Base-by-base conservation (phyloP, 257 asterid genomes). In the Galeopsis tetrahit region DNA sequence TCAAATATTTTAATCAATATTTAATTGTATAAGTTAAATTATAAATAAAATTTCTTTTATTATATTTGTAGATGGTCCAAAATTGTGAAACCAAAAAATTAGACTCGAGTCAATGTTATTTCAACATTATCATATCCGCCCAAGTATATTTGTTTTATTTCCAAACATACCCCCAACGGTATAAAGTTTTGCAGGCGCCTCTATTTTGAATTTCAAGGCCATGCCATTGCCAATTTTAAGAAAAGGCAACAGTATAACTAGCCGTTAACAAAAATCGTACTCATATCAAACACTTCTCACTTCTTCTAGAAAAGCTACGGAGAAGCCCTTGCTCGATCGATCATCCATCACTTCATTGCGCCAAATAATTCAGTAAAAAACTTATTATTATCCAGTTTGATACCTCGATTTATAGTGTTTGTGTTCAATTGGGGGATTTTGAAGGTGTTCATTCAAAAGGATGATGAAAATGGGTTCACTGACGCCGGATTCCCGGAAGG, bases 401-500 rank as follows among this genome's bases (percentile, higher is more conserved):
- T 70, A 5, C 67, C 35, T 28, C 61, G 63, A 46, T 17, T 0
- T 56, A 21, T 44, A 57, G 10, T 4, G 7, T 13, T 39, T 40
- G 5, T 3, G 57, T 17, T 63, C 52, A 11, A 10, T 46, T 46
- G 56, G 28, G 11, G 7, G 52, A 17, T 15, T 61, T 49, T 36
- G 33, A 52, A 53, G 78, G 59, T 49, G 59, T 14, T 44, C 17
- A n/a, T 66, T 31, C 33, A 11, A 9, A 64, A 51, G 44, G 58
- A 7, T 34, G 43, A 34, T 42, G 68, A 59, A 71, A 61, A 87
- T 71, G 84, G 81, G 82, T 75, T 83, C 97, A 1, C 10, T 89
- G 83, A 89, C 97, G 52, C 96, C 96, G 10, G 96, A 83, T 42
- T 66, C 21, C 48, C 86, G 96, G 42, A 87, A 81, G 78, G 82